These are phyloP conservation scores for Neoascochyta sp. DNA, from an alignment of 2,329 filamentous ascomycete genomes.

Conservation along the genomic window DNA sequence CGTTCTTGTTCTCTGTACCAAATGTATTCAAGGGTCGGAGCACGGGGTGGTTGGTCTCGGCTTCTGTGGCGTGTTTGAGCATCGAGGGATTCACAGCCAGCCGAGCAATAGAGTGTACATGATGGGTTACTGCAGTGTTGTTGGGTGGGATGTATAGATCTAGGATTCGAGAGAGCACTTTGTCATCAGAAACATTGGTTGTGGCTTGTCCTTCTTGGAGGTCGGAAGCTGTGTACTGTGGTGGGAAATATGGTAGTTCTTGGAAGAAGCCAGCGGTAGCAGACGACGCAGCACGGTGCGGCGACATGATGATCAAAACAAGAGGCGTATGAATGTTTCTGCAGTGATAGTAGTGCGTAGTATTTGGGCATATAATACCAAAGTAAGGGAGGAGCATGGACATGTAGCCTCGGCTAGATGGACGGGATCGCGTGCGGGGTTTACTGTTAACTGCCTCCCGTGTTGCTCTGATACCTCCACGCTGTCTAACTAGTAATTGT, in stretches of 20 bases:
- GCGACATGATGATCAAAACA: slow-evolving; percentile 23
- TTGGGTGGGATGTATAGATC: slow-evolving; percentile 21
- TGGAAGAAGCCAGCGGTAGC: slow-evolving; percentile 34
- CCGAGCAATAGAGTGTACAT: slow-evolving; percentile 19
- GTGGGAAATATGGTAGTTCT: slow-evolving; percentile 20
- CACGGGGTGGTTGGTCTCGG: slow-evolving; percentile 62
- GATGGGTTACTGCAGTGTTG: slow-evolving; percentile 8
- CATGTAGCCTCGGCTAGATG: no score
- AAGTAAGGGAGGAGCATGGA: no score
- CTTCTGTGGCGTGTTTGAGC: slow-evolving; percentile 51
- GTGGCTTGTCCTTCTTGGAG: not conserved
- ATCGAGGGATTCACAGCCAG: slow-evolving; percentile 17
- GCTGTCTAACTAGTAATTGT: no score
- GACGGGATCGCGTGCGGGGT: no score
- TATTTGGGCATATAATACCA: no score
- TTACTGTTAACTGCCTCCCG: no score
- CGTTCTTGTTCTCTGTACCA: slow-evolving; percentile 50
- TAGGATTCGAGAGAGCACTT: slow-evolving; percentile 18
- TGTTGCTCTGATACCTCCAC: no score
- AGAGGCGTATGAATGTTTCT: no score
- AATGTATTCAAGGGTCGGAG: slow-evolving; percentile 60
- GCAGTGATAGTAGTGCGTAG: no score
- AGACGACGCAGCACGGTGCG: slow-evolving; percentile 15
- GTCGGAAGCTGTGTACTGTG: slow-evolving; percentile 19
- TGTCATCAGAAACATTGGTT: slow-evolving; percentile 16